Conservation (phyloP, 2,329 filamentous ascomycete species). For the Fusarium sp. region DNA sequence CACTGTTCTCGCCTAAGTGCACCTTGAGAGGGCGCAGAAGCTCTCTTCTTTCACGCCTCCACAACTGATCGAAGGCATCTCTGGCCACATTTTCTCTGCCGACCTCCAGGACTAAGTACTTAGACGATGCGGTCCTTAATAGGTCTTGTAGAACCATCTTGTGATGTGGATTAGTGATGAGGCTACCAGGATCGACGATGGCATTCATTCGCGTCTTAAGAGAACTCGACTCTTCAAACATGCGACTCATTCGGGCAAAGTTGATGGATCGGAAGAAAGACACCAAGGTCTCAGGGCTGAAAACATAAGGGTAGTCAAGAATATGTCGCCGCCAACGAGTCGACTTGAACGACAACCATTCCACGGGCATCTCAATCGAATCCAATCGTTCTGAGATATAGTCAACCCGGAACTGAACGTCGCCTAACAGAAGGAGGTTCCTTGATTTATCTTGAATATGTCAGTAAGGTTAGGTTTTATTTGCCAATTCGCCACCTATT, state of each 20-base stretch:
- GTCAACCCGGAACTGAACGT: conserved; percentile 78
- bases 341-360: conserved; percentile 72
- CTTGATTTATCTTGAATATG: conserved; percentile 67
- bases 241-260: conserved; percentile 84
- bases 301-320: conserved; percentile 83
- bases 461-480: conserved; percentile 12
- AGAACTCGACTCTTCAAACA: conserved; percentile 76
- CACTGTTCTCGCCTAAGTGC: conserved; percentile 81
- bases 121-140: conserved; percentile 73
- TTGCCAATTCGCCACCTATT: neutral
- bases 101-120: conserved; percentile 77
- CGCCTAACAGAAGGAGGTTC: conserved; percentile 71
- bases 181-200: conserved; percentile 64
- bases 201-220: conserved; percentile 66
- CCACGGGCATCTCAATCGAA: conserved; percentile 76
- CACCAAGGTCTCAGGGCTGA: conserved; percentile 76
- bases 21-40: conserved; percentile 88
- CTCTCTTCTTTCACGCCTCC: conserved; percentile 85
- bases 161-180: conserved; percentile 68
- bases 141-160: conserved; percentile 71
- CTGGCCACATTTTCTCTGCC: conserved; percentile 73
- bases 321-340: conserved; percentile 77
- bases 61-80: conserved; percentile 88
- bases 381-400: conserved; percentile 83
- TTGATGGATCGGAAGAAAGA: conserved; percentile 91